A percentile compares a stretch with the other conserved stretches of the same genome.
Evolutionary conservation across 2,329 filamentous ascomycete genomes (phyloP).

Genomic region (Paecilomyces dactylethromorphus): DNA sequence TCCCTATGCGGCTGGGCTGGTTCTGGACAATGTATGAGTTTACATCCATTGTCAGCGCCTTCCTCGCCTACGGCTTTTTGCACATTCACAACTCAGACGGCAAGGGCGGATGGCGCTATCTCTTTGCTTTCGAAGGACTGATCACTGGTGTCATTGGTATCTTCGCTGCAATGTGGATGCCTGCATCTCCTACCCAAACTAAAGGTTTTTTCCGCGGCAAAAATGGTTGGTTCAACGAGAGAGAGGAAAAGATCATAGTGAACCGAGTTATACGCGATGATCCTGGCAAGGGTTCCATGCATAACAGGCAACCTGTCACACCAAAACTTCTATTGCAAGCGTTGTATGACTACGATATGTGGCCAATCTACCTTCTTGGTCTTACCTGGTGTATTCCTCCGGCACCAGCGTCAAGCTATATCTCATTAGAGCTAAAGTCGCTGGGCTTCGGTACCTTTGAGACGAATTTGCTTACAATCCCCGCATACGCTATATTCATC

Average conservation of each 20-base stretch:
- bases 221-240: conserved; percentile 60
- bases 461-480: conserved; percentile 58
- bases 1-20: conserved; percentile 59
- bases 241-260: conserved; percentile 63
- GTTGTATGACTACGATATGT: conserved; percentile 52
- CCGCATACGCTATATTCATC: conserved; percentile 51
- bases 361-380: conserved; percentile 48
- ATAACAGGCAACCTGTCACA: conserved; percentile 51
- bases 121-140: conserved; percentile 37
- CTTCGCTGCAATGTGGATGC: conserved; percentile 54
- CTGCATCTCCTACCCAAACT: conserved; percentile 60
- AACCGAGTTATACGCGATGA: conserved; percentile 55
- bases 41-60: conserved; percentile 41
- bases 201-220: conserved; percentile 54
- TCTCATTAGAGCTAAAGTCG: conserved; percentile 40
- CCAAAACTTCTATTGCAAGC: conserved; percentile 44
- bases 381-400: conserved; percentile 37
- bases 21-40: conserved; percentile 63
- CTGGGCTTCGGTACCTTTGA: conserved; percentile 54
- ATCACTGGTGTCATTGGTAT: conserved; percentile 51
- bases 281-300: conserved; percentile 54
- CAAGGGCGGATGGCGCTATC: conserved; percentile 36
- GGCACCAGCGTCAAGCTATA: conserved; percentile 27
- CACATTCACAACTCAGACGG: conserved; percentile 31
- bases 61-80: conserved; percentile 40